Percentiles rank a stretch among this genome's conserved stretches.
Conservation (phyloP, 2,329 filamentous ascomycete genomes). For the Claviceps sp. region DNA sequence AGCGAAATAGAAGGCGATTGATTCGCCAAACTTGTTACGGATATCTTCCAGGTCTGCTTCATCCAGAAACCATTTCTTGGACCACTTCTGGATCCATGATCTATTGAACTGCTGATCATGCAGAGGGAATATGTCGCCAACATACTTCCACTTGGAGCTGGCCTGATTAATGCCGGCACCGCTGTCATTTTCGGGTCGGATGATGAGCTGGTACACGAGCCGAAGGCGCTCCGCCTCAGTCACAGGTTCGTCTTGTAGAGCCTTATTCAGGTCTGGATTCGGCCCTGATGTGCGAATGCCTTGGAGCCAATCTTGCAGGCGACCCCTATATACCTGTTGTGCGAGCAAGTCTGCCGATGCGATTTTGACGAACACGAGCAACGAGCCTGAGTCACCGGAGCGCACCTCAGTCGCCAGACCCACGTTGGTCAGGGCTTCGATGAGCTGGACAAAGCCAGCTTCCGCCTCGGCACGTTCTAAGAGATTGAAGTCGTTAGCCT, state of each 20-base stretch:
- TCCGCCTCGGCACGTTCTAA: constrained; percentile 56
- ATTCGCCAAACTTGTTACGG: constrained; percentile 64
- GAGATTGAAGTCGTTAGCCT: neutral
- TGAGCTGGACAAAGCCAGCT: constrained; percentile 63
- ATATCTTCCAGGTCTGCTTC: constrained; percentile 59
- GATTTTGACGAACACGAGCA: constrained; percentile 74
- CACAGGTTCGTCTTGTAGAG: constrained; percentile 61
- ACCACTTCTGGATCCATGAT: constrained; percentile 61
- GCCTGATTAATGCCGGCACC: constrained; percentile 65
- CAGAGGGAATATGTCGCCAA: constrained; percentile 63
- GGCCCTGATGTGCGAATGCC: constrained; percentile 71
- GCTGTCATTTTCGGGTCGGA: constrained; percentile 57
- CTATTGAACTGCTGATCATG: constrained; percentile 68
- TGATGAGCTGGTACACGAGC: constrained; percentile 76
- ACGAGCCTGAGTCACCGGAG: constrained; percentile 57
- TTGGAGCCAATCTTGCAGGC: constrained; percentile 88
- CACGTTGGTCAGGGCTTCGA: constrained; percentile 60
- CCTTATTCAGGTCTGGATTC: constrained; percentile 53
- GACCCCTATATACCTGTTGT: constrained; percentile 71
- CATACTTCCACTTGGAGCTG: constrained; percentile 56
- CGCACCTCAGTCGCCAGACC: constrained; percentile 85
- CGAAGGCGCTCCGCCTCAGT: constrained; percentile 81
- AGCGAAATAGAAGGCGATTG: constrained; percentile 88
- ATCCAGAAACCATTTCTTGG: constrained; percentile 55
- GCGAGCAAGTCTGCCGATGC: constrained; percentile 62